Conservation (phyloP, 2,329 filamentous ascomycete species). For the Juglanconis oblonga region DNA sequence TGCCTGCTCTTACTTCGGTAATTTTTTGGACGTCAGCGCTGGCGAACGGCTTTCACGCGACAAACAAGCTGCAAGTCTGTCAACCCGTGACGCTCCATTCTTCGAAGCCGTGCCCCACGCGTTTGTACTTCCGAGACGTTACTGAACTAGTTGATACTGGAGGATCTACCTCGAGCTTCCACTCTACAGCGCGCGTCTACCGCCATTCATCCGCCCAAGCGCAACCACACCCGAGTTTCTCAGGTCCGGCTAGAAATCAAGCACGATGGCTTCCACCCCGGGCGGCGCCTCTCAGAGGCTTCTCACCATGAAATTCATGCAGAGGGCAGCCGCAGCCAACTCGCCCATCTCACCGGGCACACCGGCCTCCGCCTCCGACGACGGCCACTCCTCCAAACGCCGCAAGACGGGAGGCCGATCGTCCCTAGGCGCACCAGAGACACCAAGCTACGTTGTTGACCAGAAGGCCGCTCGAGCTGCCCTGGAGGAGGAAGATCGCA, state of each 20-base stretch:
- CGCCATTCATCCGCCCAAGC: not conserved
- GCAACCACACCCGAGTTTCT: not conserved
- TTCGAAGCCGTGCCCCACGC: too few relatives aligned
- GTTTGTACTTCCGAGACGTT: not conserved
- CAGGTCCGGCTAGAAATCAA: too few relatives aligned
- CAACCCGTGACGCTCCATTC: too few relatives aligned
- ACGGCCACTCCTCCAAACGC: slow-evolving; percentile 59
- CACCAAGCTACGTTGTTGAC: slow-evolving; percentile 43
- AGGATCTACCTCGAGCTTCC: not conserved
- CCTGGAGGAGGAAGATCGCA: slow-evolving; percentile 64
- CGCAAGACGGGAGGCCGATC: slow-evolving; percentile 47
- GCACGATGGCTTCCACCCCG: slow-evolving; percentile 49
- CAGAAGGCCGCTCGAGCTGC: slow-evolving; percentile 61
- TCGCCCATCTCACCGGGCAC: slow-evolving; percentile 40
- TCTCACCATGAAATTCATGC: slow-evolving; percentile 97
- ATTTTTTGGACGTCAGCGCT: not conserved
- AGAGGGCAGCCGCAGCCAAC: slow-evolving; percentile 69
- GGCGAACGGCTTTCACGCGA: too few relatives aligned
- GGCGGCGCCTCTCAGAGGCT: slow-evolving; percentile 81
- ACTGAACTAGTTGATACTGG: not conserved
- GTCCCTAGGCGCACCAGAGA: slow-evolving; percentile 29
- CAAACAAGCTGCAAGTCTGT: too few relatives aligned
- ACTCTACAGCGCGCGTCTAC: not conserved
- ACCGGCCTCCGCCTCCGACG: slow-evolving; percentile 37
- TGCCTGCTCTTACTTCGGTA: not conserved